Percentiles rank a stretch among this genome's conserved stretches.
phyloP scores from a whole-genome alignment of 2,329 filamentous ascomycete genomes.

The Alternaria brassicae region DNA sequence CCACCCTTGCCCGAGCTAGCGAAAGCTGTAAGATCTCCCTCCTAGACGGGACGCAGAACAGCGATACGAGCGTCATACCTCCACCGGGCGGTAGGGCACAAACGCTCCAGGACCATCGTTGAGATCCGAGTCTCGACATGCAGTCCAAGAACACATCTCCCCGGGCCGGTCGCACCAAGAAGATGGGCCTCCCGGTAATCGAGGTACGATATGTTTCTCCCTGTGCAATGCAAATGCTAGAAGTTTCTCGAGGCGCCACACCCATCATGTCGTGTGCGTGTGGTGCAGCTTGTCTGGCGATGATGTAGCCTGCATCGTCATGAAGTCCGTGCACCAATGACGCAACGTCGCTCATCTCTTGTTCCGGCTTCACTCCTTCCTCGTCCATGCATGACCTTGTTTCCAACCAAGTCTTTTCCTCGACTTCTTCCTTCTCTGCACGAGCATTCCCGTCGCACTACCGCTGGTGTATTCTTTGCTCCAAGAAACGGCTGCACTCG shows the following conservation, averaged over 20 bases:
- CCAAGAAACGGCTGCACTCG: constrained; percentile 27
- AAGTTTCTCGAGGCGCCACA: constrained; percentile 1
- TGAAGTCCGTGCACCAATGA: constrained; percentile 19
- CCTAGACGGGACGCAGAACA: constrained; percentile 29
- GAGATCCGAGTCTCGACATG: constrained; percentile 18
- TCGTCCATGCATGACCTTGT: constrained; percentile 32
- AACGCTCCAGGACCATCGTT: constrained; percentile 1
- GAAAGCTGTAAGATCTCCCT: constrained; percentile 29
- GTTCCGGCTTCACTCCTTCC: constrained; percentile 29
- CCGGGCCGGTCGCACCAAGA: constrained; percentile 24
- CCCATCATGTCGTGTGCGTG: constrained; percentile 19
- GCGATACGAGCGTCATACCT: constrained; percentile 38
- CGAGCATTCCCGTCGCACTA: constrained; percentile 21
- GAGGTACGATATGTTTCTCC: constrained; percentile 38
- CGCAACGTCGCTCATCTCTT: constrained; percentile 28
- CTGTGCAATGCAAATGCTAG: neutral
- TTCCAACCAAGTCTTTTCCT: constrained; percentile 25
- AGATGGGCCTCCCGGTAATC: constrained; percentile 41
- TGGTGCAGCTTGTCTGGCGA: constrained; percentile 28
- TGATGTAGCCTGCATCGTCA: constrained; percentile 39
- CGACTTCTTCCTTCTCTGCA: constrained; percentile 16
- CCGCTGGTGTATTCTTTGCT: constrained; percentile 16
- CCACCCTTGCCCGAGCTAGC: constrained; percentile 18
- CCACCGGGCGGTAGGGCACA: constrained; percentile 20
- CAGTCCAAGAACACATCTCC: constrained; percentile 27